phyloP scores from a whole-genome alignment of 1,139 yeast genomes.

The Yamadazyma conglobata region DNA sequence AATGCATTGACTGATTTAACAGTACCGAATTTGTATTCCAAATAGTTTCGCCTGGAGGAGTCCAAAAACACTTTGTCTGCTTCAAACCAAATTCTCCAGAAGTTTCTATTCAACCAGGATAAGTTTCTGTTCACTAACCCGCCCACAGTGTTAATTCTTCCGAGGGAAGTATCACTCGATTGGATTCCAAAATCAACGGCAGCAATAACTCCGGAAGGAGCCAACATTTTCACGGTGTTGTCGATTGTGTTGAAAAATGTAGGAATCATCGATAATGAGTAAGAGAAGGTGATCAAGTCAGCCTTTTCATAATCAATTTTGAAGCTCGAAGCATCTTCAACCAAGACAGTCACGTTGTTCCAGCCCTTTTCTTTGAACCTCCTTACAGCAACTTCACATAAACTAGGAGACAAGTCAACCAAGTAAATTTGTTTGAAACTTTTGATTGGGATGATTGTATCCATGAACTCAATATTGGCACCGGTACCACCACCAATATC shows the following conservation, averaged over 20 bases:
- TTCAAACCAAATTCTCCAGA: slow-evolving; percentile 88
- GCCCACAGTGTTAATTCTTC: slow-evolving; percentile 73
- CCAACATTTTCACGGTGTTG: slow-evolving; percentile 53
- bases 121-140: slow-evolving; percentile 68
- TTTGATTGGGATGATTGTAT: slow-evolving; percentile 46
- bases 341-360: slow-evolving; percentile 64
- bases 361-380: slow-evolving; percentile 51
- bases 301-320: slow-evolving; percentile 41
- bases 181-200: slow-evolving; percentile 83
- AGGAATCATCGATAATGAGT: slow-evolving; percentile 83
- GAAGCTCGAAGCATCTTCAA: slow-evolving; percentile 76
- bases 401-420: slow-evolving; percentile 73
- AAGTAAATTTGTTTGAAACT: slow-evolving; percentile 65
- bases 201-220: slow-evolving; percentile 57
- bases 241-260: slow-evolving; percentile 78
- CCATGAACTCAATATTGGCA: slow-evolving; percentile 74
- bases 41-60: slow-evolving; percentile 75
- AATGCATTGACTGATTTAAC: slow-evolving; percentile 67
- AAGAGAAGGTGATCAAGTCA: slow-evolving; percentile 72
- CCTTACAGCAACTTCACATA: slow-evolving; percentile 66
- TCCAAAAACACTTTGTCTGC: slow-evolving; percentile 78
- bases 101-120: slow-evolving; percentile 73
- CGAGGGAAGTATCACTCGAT: slow-evolving; percentile 57
- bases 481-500: slow-evolving; percentile 90
- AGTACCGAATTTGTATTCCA: slow-evolving; percentile 79